Percentiles rank a stretch among this genome's conserved stretches.
These are phyloP conservation scores for Austroboletus eburneus DNA, from an alignment of 768 basidiomycete species.

Conservation along the genomic window DNA sequence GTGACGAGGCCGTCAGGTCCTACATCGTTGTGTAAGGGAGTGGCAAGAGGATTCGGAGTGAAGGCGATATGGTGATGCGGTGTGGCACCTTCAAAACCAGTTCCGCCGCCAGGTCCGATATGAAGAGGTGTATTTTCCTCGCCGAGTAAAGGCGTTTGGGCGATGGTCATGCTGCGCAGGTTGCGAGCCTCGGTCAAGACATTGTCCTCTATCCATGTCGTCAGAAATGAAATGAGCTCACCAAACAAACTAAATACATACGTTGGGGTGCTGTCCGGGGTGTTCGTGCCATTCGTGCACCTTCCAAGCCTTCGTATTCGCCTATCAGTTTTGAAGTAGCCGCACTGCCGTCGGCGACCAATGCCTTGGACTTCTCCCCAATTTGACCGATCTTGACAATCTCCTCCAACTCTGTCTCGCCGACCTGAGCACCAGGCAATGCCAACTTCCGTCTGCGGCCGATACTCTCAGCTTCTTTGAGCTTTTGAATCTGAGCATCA, in stretches of 20 bases:
- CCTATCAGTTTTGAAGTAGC: conserved; percentile 84
- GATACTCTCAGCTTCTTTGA: conserved; percentile 96
- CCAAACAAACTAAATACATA: conserved; percentile 39
- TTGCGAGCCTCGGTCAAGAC: conserved; percentile 94
- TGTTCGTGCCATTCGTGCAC: conserved; percentile 88
- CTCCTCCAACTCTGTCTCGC: conserved; percentile 91
- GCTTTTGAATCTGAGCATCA: conserved; percentile 95
- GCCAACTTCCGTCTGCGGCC: conserved; percentile 80
- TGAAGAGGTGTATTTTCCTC: conserved; percentile 98
- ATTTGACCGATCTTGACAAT: conserved; percentile 98
- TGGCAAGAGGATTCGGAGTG: conserved; percentile 95
- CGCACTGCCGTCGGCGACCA: conserved; percentile 79
- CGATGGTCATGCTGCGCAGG: conserved; percentile 86
- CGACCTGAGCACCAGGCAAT: conserved; percentile 88
- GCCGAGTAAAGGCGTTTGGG: conserved; percentile 91
- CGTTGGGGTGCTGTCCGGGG: conserved; percentile 92
- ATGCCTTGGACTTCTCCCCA: conserved; percentile 80
- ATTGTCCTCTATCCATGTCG: conserved; percentile 70
- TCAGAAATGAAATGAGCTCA: conserved; percentile 8
- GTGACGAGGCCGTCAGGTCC: conserved; percentile 46
- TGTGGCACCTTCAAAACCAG: conserved; percentile 93
- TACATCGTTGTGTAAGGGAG: conserved; percentile 60
- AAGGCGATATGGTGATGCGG: conserved; percentile 88
- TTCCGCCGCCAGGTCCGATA: conserved; percentile 63
- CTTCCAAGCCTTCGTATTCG: conserved; percentile 88